These are phyloP conservation scores for Sugiyamaella qingdaonensis DNA, from an alignment of 805 yeast species.

Conservation along the genomic window DNA sequence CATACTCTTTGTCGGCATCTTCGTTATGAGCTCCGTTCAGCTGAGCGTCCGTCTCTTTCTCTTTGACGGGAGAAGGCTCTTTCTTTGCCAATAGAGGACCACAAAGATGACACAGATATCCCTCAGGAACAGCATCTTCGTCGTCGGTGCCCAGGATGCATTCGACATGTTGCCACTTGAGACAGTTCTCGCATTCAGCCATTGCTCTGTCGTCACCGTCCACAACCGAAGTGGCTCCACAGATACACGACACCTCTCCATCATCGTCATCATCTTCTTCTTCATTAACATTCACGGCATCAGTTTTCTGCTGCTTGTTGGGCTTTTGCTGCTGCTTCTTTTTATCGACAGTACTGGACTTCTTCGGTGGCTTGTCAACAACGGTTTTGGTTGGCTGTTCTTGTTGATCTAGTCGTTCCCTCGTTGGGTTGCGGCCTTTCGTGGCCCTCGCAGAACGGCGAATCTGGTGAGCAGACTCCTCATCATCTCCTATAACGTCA, in stretches of 20 bases:
- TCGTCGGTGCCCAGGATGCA: constrained; percentile 51
- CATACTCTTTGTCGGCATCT: constrained; percentile 19
- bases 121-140: constrained; percentile 44
- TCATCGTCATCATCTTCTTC: constrained; percentile 18
- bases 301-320: background rate
- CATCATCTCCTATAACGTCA: background rate
- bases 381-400: background rate
- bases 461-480: constrained; percentile 14
- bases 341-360: background rate
- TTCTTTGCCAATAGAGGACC: constrained; percentile 27
- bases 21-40: constrained; percentile 5
- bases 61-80: background rate
- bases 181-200: constrained; percentile 62
- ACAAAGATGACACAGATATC: constrained; percentile 54
- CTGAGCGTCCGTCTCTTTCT: background rate
- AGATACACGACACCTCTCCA: constrained; percentile 28
- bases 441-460: constrained; percentile 40
- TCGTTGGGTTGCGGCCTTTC: constrained; percentile 35
- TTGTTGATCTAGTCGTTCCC: constrained; percentile 16
- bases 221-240: constrained; percentile 28
- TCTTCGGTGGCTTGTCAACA: background rate
- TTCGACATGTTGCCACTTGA: constrained; percentile 64
- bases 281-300: constrained; percentile 3
- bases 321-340: background rate
- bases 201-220: constrained; percentile 44